phyloP scores from a whole-genome alignment of 768 basidiomycete species.

The Exsudoporus frostii region DNA sequence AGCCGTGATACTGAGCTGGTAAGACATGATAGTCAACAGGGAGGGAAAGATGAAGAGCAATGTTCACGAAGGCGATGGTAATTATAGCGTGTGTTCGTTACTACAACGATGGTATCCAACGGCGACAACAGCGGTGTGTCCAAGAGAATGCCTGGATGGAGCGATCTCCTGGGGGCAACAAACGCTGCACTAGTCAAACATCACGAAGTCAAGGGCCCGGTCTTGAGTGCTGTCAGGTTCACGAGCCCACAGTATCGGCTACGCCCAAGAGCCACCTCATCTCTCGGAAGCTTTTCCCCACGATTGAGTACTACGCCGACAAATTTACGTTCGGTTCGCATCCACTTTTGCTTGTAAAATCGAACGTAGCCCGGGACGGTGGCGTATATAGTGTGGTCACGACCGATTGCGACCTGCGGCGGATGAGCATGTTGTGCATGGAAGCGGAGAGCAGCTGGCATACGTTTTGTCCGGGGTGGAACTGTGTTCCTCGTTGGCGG shows the following conservation, averaged over 20 bases:
- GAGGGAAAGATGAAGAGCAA: background rate
- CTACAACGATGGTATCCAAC: constrained; percentile 17
- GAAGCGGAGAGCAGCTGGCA: constrained; percentile 26
- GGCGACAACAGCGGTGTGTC: background rate
- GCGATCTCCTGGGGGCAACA: background rate
- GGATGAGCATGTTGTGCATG: constrained; percentile 3
- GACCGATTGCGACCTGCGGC: constrained; percentile 79
- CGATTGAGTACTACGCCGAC: constrained; percentile 81
- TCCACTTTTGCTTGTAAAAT: constrained; percentile 83
- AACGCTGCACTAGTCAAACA: background rate
- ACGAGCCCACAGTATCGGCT: constrained; percentile 83
- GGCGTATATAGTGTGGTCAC: constrained; percentile 94
- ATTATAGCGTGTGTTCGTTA: constrained; percentile 16
- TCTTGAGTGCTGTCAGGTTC: constrained; percentile 47
- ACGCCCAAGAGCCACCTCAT: constrained; percentile 68
- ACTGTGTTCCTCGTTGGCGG: constrained; percentile 87
- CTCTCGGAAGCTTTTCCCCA: constrained; percentile 84
- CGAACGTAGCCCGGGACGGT: constrained; percentile 88
- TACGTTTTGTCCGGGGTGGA: constrained; percentile 94
- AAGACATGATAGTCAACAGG: constrained; percentile 24
- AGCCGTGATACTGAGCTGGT: constrained; percentile 39
- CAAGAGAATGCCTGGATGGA: background rate
- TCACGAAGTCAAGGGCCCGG: constrained; percentile 7
- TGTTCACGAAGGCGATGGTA: background rate
- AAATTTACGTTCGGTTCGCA: constrained; percentile 70